Evolutionary conservation across 805 yeast species (phyloP), one percentile per base, ranked within the genome.

Genomic region (Metschnikowia shivogae): DNA sequence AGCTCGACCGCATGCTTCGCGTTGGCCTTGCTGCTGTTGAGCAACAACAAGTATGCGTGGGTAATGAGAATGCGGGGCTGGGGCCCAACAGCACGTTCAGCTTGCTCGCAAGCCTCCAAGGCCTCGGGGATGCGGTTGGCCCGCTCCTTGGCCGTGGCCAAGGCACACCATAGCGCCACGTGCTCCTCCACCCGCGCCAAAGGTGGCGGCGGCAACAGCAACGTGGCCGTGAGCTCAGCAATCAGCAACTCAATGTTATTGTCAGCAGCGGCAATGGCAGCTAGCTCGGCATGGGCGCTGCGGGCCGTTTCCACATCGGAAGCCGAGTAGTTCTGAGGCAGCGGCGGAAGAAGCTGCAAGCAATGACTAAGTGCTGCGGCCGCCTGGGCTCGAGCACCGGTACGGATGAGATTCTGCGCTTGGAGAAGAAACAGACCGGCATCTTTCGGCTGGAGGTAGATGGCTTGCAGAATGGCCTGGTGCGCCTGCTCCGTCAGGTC

Each of bases 401-500:
- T 59, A 32, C 76, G 61, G 30, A 71, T 67, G 5, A 77, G 57
- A 3, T 77, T 64, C 54, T 76, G 79, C 4, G 82, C 84, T 26
- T 70, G 65, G 20, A 77, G 53, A 2, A 78, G 53, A 72, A 81
- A 73, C 19, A 76, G 58, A 17, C 68, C 58, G 1, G 83, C 70
- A 51, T 78, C 78, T 29, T 61, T 58, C 4, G 68, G 70, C 26
- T 55, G 46, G 19, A 70, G 48, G 32, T 60, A 65, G 5, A 76
- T 53, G 3, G 76, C 76, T 38, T 73, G 64, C 43, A 69, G 73
- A 14, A 75, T 64, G 2, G 76, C 64, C 39, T 67, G 70, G 52
- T 77, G 80, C 0, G 84, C 80, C 47, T 76, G 78, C 34, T 77
- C 81, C 36, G 64, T 66, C 46, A 76, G 67, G 30, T 76, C 74